Conservation (phyloP, 2,329 filamentous ascomycete genomes). For the Aschersonia sp. region DNA sequence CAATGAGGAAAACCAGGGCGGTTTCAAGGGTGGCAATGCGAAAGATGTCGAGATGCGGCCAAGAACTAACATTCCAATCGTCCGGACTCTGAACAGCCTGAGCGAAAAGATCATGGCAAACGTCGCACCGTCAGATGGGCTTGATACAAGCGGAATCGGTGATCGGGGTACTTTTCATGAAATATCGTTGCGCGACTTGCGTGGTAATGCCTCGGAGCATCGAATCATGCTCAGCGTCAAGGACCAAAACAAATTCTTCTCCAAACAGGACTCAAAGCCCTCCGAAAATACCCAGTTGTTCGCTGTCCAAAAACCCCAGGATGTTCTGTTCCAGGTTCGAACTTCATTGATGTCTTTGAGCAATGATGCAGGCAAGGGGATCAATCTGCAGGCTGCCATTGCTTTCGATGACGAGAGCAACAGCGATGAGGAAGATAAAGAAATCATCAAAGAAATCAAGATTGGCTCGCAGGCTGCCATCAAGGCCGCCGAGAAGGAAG, state of each 20-base stretch:
- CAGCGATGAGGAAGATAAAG: constrained; percentile 49
- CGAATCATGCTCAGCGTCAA: constrained; percentile 76
- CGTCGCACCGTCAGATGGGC: constrained; percentile 63
- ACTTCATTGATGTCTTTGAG: constrained; percentile 42
- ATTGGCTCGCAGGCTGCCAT: constrained; percentile 59
- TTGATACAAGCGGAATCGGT: constrained; percentile 40
- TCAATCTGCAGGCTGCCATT: constrained; percentile 49
- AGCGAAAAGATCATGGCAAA: constrained; percentile 90
- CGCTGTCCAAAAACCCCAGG: constrained; percentile 51
- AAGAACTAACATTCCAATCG: constrained; percentile 67
- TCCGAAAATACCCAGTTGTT: constrained; percentile 38
- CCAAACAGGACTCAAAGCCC: constrained; percentile 35
- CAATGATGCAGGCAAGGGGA: constrained; percentile 30
- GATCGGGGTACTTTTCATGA: constrained; percentile 63
- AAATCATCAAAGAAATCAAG: constrained; percentile 35
- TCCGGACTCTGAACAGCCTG: constrained; percentile 75
- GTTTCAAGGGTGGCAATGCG: constrained; percentile 65
- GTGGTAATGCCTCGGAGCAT: constrained; percentile 56
- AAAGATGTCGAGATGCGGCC: constrained; percentile 87
- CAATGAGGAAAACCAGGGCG: constrained; percentile 90
- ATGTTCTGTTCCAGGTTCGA: constrained; percentile 52
- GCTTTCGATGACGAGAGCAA: constrained; percentile 58
- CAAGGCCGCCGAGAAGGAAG: constrained; percentile 46
- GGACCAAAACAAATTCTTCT: constrained; percentile 75
- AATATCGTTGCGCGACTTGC: constrained; percentile 67